Percentiles rank a stretch among this genome's conserved stretches.
Evolutionary conservation across 306 rosid genomes (phyloP).

Genomic region (Cucurbita ficifolia): DNA sequence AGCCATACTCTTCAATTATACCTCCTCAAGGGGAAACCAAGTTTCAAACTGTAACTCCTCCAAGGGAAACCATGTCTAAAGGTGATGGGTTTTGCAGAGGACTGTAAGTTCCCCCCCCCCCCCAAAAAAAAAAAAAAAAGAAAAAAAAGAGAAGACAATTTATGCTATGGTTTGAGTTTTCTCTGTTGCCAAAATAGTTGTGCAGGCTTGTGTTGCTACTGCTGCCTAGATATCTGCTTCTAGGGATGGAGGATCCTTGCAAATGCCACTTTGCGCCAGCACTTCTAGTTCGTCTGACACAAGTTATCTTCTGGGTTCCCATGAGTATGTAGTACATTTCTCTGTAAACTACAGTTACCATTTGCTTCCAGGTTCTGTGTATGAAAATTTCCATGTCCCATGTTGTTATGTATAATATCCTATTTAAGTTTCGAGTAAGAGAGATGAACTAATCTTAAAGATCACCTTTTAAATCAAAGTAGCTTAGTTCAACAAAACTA

Average conservation of each 20-base stretch:
- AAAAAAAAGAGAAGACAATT: background rate
- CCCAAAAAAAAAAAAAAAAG: background rate
- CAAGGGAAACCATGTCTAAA: constrained; percentile 14
- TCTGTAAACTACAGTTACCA: background rate
- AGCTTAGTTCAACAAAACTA: background rate
- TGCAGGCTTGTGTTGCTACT: constrained; percentile 33
- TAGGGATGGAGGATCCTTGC: background rate
- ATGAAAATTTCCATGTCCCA: background rate
- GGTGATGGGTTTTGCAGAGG: constrained; percentile 39
- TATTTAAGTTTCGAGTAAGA: background rate
- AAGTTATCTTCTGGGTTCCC: background rate
- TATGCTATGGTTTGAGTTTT: background rate
- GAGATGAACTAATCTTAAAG: background rate
- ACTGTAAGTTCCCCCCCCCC: constrained; percentile 13
- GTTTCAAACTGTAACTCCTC: constrained; percentile 1
- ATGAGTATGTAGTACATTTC: background rate
- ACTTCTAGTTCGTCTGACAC: background rate
- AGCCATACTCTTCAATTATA: constrained; percentile 10
- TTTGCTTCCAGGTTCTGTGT: background rate
- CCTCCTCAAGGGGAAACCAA: constrained; percentile 10
- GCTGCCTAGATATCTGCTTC: constrained; percentile 41
- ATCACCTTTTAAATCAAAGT: background rate
- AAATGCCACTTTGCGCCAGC: background rate
- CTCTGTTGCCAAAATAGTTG: constrained; percentile 12
- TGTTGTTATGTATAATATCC: background rate